Evolutionary conservation across 306 rosid species (phyloP).

Genomic region (Myrica gale): DNA sequence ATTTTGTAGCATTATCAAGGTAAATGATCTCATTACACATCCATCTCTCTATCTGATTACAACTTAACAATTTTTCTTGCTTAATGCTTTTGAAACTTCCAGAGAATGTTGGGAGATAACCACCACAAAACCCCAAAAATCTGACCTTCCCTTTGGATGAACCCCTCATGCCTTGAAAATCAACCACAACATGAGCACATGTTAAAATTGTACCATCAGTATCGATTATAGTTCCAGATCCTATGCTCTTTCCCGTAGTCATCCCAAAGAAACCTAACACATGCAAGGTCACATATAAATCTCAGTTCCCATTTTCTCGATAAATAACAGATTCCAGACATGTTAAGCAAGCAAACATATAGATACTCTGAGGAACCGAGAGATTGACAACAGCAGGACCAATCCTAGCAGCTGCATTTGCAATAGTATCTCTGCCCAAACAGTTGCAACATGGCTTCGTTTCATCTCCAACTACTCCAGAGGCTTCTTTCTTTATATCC

Average conservation of each 20-base stretch:
- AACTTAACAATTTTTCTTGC: slow-evolving; percentile 7
- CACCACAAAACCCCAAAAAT: neutral
- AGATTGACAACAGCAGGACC: slow-evolving; percentile 88
- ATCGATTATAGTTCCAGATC: slow-evolving; percentile 84
- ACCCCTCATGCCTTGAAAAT: slow-evolving; percentile 52
- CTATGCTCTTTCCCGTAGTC: slow-evolving; percentile 47
- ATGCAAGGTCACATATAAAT: slow-evolving; percentile 4
- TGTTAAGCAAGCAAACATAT: neutral
- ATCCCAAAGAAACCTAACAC: slow-evolving; percentile 51
- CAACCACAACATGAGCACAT: slow-evolving; percentile 78
- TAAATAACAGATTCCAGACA: neutral
- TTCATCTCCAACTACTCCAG: slow-evolving; percentile 33
- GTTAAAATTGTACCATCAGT: slow-evolving; percentile 87
- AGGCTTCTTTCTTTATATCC: slow-evolving; percentile 37
- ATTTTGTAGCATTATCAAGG: slow-evolving; percentile 13
- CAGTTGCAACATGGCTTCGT: slow-evolving; percentile 46
- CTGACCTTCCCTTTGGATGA: slow-evolving; percentile 75
- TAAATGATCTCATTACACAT: neutral
- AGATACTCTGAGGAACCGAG: slow-evolving; percentile 59
- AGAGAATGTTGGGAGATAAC: slow-evolving; percentile 1
- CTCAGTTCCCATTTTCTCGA: neutral
- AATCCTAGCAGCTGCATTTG: slow-evolving; percentile 78
- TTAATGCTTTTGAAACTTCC: slow-evolving; percentile 8
- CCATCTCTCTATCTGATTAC: neutral
- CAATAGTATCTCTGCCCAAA: slow-evolving; percentile 74